Evolutionary conservation across 2,329 filamentous ascomycete genomes (phyloP).

Genomic region (Verticillium nonalfalfae): DNA sequence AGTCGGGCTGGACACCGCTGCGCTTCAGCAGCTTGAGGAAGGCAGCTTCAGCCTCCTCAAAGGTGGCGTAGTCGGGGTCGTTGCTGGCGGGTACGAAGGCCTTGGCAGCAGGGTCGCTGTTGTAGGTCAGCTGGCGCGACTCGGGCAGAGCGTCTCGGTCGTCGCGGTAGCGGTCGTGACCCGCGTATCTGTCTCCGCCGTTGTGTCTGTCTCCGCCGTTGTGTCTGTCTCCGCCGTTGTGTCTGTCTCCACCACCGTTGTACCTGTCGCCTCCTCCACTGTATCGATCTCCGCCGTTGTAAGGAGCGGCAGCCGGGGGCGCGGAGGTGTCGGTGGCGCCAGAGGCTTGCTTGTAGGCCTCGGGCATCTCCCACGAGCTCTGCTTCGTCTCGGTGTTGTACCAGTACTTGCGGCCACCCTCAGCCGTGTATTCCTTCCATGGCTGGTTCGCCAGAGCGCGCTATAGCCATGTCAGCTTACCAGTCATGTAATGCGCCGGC

Average conservation of each 20-base stretch:
- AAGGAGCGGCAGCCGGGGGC: constrained; percentile 23
- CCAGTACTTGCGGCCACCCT: constrained; percentile 90
- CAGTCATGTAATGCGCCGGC: constrained; percentile 3
- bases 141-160: constrained; percentile 37
- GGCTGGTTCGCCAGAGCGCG: constrained; percentile 74
- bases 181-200: constrained; percentile 18
- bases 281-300: constrained; percentile 13
- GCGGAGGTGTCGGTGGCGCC: constrained; percentile 45
- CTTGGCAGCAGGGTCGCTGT: constrained; percentile 49
- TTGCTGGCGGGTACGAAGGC: constrained; percentile 56
- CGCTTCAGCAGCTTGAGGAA: constrained; percentile 87
- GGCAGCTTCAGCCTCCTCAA: constrained; percentile 86
- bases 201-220: constrained; percentile 28
- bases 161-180: constrained; percentile 29
- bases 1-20: constrained; percentile 81
- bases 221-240: constrained; percentile 6
- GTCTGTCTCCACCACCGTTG: constrained; percentile 6
- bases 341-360: constrained; percentile 69
- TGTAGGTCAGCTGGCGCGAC: constrained; percentile 51
- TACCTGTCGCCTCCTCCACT: constrained; percentile 13
- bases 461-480: constrained; percentile 33
- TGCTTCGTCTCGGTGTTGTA: constrained; percentile 87
- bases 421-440: constrained; percentile 88
- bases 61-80: constrained; percentile 71
- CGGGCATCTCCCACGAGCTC: constrained; percentile 93